Evolutionary conservation across 1,284 basidiomycete genomes (phyloP).

Genomic region (Fomitiporia mediterranea): DNA sequence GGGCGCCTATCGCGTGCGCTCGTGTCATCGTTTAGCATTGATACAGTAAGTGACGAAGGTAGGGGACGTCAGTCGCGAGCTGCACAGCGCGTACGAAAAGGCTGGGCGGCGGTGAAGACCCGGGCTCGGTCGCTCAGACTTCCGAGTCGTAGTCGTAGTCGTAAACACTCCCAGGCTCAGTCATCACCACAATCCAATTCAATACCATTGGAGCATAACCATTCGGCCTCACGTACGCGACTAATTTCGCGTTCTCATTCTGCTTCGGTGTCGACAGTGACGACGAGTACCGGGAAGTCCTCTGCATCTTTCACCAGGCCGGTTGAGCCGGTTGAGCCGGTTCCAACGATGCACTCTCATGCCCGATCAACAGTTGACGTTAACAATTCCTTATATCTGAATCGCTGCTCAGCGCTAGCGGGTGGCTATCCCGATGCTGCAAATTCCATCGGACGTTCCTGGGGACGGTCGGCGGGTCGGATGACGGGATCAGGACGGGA

Average conservation of each 20-base stretch:
- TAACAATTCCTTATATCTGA: background rate
- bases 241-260: background rate
- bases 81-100: background rate
- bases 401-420: too few species aligned
- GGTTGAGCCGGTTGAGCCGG: background rate
- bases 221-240: background rate
- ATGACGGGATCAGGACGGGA: too few species aligned
- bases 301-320: background rate
- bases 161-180: background rate
- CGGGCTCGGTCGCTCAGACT: constrained; percentile 1
- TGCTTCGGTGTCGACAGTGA: background rate
- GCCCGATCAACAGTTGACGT: background rate
- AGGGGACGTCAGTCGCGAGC: background rate
- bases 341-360: background rate
- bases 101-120: constrained; percentile 3
- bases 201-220: too few species aligned
- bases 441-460: too few species aligned
- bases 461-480: too few species aligned
- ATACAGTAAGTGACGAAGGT: constrained; percentile 7
- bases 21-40: constrained; percentile 20
- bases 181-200: background rate
- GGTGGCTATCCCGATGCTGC: too few species aligned
- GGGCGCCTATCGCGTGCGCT: constrained; percentile 9
- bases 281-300: background rate
- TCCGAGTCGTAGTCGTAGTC: background rate